A percentile compares a stretch with the other conserved stretches of the same genome.
These are phyloP conservation scores for Leavenworthia alabamica DNA, from an alignment of 345 rosid genomes.

Conservation along the genomic window DNA sequence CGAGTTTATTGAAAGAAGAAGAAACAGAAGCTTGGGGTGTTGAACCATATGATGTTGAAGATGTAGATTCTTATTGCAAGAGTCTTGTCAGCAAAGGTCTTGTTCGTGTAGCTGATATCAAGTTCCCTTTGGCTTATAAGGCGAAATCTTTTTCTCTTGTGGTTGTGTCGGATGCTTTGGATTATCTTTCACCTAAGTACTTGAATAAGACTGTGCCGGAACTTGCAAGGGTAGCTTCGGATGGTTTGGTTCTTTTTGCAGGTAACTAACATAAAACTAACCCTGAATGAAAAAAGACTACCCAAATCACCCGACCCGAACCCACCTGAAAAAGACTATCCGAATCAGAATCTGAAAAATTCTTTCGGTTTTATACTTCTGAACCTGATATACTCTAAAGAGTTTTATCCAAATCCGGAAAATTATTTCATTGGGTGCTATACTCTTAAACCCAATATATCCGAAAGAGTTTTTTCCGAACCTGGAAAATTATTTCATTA, in stretches of 20 bases:
- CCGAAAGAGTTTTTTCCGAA: too few species aligned
- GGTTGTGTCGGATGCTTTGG: slow-evolving; percentile 83
- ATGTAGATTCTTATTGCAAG: slow-evolving; percentile 78
- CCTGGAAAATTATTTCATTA: too few species aligned
- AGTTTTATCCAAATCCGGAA: too few species aligned
- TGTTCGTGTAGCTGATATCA: slow-evolving; percentile 89
- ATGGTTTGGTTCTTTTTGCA: slow-evolving; percentile 64
- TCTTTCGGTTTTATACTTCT: too few species aligned
- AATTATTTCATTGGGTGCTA: too few species aligned
- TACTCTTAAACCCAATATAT: too few species aligned
- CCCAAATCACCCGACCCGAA: too few species aligned
- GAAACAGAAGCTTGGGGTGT: slow-evolving; percentile 97
- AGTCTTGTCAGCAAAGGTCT: slow-evolving; percentile 71
- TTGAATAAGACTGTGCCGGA: slow-evolving; percentile 89
- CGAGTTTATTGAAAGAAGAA: slow-evolving; percentile 71
- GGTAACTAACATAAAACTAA: slow-evolving; percentile 43
- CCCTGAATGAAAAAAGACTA: too few species aligned
- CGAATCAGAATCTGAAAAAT: too few species aligned
- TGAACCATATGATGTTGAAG: slow-evolving; percentile 96
- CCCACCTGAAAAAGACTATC: too few species aligned
- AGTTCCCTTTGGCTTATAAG: slow-evolving; percentile 78
- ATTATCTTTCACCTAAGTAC: slow-evolving; percentile 88
- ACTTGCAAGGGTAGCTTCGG: slow-evolving; percentile 80
- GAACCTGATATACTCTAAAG: too few species aligned
- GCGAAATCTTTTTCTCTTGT: slow-evolving; percentile 92